Base-by-base conservation (phyloP, 805 yeast genomes). In the Lipomyces chichibuensis region DNA sequence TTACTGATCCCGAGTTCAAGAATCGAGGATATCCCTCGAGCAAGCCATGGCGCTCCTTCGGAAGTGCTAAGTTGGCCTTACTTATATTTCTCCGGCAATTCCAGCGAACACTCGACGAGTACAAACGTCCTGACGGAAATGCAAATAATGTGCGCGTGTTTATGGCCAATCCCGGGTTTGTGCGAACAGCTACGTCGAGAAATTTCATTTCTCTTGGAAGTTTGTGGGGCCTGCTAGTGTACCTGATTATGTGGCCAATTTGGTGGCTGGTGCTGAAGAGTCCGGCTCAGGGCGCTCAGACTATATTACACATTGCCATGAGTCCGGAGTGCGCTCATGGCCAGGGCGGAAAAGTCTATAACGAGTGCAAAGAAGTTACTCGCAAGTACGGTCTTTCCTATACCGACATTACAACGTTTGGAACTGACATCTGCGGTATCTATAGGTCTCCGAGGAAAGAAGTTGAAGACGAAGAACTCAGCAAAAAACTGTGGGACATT, bases 141-240 rank as follows among this genome's bases (percentile, higher is more conserved):
- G 89, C 91, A 1, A 82, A 84, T 74, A 90, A 89, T 73, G 86
- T 91, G 29, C 84, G 88, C 60, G 84, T 92, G 27, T 84, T 88
- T 65, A 74, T 92, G 63, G 95, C 91, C 4, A 95, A 95, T 75
- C 98, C 99, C 0, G 99, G 99, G 0, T 73, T 93, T 46, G 90
- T 91, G 89, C 84, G 98, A 72, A 87, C 97, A 1, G 91, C 97
- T 1, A 86, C 96, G 32, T 88, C 94, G 52, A 86, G 95, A 72
- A 84, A 97, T 65, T 85, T 88, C 46, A 65, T 92, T 4, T 86
- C 95, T 23, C 84, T 90, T 79, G 98, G 98, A 0, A 81, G 91
- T 0, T 72, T 94, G 2, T 78, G 79, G 76, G 83, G 84, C 2
- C 77, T 90, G 46, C 68, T 92, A 3, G 9, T 91, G 0, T 88